Evolutionary conservation across 257 asterid genomes (phyloP).

Genomic region (Eucommia ulmoides): DNA sequence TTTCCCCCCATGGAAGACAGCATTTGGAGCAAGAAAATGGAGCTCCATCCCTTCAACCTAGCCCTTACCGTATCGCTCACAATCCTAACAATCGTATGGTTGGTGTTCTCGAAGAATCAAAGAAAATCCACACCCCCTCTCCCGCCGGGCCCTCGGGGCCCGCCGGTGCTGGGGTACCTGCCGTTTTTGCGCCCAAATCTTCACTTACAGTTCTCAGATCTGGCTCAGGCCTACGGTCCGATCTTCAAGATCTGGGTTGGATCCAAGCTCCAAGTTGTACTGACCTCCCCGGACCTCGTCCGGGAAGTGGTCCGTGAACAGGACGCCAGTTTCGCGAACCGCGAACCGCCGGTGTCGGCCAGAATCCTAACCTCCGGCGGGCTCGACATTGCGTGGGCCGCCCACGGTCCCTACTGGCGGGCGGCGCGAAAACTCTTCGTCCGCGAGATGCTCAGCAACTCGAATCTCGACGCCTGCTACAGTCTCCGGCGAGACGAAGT

Average conservation of each 20-base stretch:
- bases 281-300: not conserved
- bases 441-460: not conserved
- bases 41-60: no score
- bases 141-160: not conserved
- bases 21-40: no score
- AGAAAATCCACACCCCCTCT: no score
- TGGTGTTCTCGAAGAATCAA: no score
- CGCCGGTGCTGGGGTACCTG: not conserved
- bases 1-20: no score
- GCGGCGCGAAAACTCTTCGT: not conserved
- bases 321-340: not conserved
- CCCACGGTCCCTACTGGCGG: not conserved
- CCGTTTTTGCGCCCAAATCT: not conserved
- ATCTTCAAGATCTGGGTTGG: not conserved
- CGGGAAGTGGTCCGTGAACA: not conserved
- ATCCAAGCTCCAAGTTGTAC: not conserved
- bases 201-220: not conserved
- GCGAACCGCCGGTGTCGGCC: not conserved
- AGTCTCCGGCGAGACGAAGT: conserved; percentile 12
- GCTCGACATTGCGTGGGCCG: not conserved
- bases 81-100: no score
- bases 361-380: not conserved
- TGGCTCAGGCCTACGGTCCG: not conserved
- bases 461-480: not conserved
- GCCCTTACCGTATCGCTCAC: no score